These are phyloP conservation scores for Stereum hirsutum DNA, from an alignment of 1,284 basidiomycete species.

Conservation along the genomic window DNA sequence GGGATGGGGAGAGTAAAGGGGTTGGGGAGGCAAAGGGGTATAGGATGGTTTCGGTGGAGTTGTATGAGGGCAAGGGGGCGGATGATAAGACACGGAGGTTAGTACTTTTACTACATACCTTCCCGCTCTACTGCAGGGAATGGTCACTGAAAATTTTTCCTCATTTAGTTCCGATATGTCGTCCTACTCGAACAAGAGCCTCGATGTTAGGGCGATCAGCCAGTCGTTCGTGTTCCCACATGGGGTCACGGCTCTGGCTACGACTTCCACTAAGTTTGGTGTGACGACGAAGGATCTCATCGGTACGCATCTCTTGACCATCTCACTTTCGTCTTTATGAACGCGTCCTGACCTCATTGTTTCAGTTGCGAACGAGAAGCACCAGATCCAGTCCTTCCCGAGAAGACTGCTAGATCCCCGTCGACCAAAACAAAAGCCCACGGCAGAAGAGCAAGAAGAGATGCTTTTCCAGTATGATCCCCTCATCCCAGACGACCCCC, in stretches of 20 bases:
- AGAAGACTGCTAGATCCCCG: conserved; percentile 78
- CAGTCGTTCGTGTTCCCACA: conserved; percentile 69
- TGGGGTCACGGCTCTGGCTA: conserved; percentile 58
- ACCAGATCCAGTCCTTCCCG: conserved; percentile 72
- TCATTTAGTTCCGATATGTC: conserved; percentile 59
- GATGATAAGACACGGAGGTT: conserved; percentile 70
- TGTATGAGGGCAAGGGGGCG: conserved; percentile 67
- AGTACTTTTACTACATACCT: conserved; percentile 10
- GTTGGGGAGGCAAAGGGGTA: conserved; percentile 53
- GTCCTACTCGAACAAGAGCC: conserved; percentile 47
- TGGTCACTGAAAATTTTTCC: neutral
- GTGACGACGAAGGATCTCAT: conserved; percentile 85
- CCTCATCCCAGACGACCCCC: conserved; percentile 64
- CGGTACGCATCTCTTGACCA: too few species aligned
- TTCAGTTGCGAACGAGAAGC: conserved; percentile 67
- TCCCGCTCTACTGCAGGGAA: neutral
- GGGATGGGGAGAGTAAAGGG: conserved; percentile 45
- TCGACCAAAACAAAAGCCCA: conserved; percentile 72
- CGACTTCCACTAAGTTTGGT: conserved; percentile 82
- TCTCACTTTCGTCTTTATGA: too few species aligned
- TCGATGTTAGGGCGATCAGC: conserved; percentile 49
- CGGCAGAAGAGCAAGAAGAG: conserved; percentile 77
- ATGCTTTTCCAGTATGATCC: conserved; percentile 82
- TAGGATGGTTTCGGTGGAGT: conserved; percentile 72
- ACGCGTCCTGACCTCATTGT: neutral